phyloP scores from a whole-genome alignment of 2,329 filamentous ascomycete species.

The Pleomassaria siparia region DNA sequence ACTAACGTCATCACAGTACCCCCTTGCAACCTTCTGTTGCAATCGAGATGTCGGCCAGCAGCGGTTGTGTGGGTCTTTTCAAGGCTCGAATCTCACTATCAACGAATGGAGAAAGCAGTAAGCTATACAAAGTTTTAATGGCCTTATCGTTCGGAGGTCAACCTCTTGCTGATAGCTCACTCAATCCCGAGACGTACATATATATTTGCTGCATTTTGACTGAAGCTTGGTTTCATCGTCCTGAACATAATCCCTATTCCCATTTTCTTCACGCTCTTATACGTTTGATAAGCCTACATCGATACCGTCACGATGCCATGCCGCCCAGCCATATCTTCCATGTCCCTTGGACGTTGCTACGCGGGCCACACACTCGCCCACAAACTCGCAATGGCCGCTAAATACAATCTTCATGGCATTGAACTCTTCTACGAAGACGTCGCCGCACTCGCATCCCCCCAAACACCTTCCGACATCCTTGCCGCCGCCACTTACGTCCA shows the following conservation, averaged over 20 bases:
- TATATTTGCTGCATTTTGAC: not conserved
- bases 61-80: not conserved
- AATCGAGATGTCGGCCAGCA: slow-evolving; percentile 4
- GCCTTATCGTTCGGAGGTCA: not conserved
- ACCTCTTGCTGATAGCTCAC: not conserved
- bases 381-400: slow-evolving; percentile 69
- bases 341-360: slow-evolving; percentile 74
- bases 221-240: too few relatives aligned
- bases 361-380: slow-evolving; percentile 63
- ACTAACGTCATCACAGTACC: slow-evolving; percentile 1
- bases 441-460: slow-evolving; percentile 57
- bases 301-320: slow-evolving; percentile 48
- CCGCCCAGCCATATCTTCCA: slow-evolving; percentile 70
- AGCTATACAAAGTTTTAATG: not conserved
- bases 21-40: not conserved
- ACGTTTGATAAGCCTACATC: not conserved
- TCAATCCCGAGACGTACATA: too few relatives aligned
- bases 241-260: too few relatives aligned
- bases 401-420: slow-evolving; percentile 67
- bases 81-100: not conserved
- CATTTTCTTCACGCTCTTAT: not conserved
- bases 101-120: not conserved
- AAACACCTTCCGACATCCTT: slow-evolving; percentile 52
- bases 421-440: slow-evolving; percentile 81
- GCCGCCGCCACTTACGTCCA: slow-evolving; percentile 61